phyloP scores from a whole-genome alignment of 768 basidiomycete genomes.

The Glaciozyma martinii region DNA sequence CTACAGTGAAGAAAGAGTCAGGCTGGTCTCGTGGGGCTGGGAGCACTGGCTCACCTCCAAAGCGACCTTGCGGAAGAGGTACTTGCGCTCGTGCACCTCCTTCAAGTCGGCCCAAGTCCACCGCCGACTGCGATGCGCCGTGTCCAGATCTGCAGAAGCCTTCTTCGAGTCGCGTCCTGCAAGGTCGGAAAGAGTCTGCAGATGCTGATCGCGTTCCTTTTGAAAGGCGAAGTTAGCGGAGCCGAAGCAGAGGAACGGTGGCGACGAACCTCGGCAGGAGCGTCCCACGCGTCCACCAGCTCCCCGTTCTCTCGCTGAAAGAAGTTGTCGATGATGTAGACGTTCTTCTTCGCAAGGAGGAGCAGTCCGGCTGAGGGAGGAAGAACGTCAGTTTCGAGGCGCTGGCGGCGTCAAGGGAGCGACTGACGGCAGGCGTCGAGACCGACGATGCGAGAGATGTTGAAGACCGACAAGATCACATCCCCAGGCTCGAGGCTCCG shows the following conservation, averaged over 20 bases:
- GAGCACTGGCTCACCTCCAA: slow-evolving; percentile 46
- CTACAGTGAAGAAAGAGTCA: background rate
- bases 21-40: too few relatives aligned
- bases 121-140: slow-evolving; percentile 8
- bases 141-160: slow-evolving; percentile 46
- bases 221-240: background rate
- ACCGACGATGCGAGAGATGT: slow-evolving; percentile 77
- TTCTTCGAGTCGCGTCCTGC: slow-evolving; percentile 3
- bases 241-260: slow-evolving; percentile 59
- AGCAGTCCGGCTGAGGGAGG: slow-evolving; percentile 61
- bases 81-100: slow-evolving; percentile 68
- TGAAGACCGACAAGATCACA: slow-evolving; percentile 74
- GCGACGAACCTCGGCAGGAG: slow-evolving; percentile 68
- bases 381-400: slow-evolving; percentile 1
- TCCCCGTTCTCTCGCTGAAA: slow-evolving; percentile 80
- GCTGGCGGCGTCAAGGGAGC: background rate
- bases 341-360: slow-evolving; percentile 71
- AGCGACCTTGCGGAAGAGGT: slow-evolving; percentile 57
- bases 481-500: slow-evolving; percentile 83
- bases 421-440: slow-evolving; percentile 82
- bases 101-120: slow-evolving; percentile 72
- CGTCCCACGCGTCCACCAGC: slow-evolving; percentile 77
- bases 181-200: slow-evolving; percentile 45
- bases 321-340: slow-evolving; percentile 85
- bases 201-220: slow-evolving; percentile 61